Percentiles rank a stretch among this genome's conserved stretches.
phyloP scores from a whole-genome alignment of 1,139 yeast genomes.

The Candida dubliniensis region DNA sequence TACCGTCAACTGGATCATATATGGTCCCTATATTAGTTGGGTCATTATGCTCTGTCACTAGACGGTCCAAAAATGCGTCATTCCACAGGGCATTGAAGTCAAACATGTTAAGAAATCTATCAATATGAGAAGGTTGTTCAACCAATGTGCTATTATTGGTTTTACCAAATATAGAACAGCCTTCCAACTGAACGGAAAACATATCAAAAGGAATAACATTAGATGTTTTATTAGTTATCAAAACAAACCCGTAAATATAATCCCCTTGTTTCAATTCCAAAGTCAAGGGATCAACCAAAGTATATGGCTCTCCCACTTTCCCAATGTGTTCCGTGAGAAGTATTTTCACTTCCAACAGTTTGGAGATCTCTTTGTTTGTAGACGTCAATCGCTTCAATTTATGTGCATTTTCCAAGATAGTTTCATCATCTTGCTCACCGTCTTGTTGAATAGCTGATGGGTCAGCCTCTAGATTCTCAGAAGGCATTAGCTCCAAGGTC shows the following conservation, averaged over 20 bases:
- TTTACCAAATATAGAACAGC: slow-evolving; percentile 27
- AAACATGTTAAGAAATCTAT: slow-evolving; percentile 36
- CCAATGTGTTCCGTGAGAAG: slow-evolving; percentile 34
- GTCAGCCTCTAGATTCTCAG: neutral
- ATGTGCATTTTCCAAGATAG: slow-evolving; percentile 38
- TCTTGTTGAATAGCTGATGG: slow-evolving; percentile 9
- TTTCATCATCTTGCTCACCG: slow-evolving; percentile 13
- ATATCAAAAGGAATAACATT: slow-evolving; percentile 38
- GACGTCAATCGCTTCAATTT: slow-evolving; percentile 34
- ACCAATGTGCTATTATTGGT: slow-evolving; percentile 12
- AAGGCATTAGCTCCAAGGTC: slow-evolving; percentile 3
- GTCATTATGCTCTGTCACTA: slow-evolving; percentile 27
- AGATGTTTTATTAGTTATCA: slow-evolving; percentile 32
- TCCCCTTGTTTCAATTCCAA: slow-evolving; percentile 42
- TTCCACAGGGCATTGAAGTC: slow-evolving; percentile 46
- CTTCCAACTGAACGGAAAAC: slow-evolving; percentile 42
- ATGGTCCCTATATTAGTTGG: slow-evolving; percentile 21
- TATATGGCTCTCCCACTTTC: slow-evolving; percentile 30
- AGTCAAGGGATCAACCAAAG: slow-evolving; percentile 28
- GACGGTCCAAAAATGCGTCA: slow-evolving; percentile 35
- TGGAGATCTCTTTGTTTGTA: slow-evolving; percentile 30
- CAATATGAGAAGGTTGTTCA: slow-evolving; percentile 13
- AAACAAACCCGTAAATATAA: slow-evolving; percentile 38
- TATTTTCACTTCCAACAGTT: slow-evolving; percentile 28
- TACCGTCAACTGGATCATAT: slow-evolving; percentile 35